phyloP scores from a whole-genome alignment of 2,329 filamentous ascomycete species.

The Pseudocercospora musae region DNA sequence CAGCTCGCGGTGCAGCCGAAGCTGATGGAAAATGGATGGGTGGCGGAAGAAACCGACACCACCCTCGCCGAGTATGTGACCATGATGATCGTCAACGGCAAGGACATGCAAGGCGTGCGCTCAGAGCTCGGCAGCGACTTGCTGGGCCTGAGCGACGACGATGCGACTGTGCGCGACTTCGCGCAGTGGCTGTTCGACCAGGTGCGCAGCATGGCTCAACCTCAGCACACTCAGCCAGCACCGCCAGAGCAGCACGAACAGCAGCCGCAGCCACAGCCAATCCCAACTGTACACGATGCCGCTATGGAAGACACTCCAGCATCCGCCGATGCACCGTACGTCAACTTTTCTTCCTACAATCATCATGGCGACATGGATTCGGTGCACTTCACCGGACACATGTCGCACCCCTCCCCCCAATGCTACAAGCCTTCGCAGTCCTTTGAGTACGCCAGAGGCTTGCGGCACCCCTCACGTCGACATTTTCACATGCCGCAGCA shows the following conservation, averaged over 20 bases:
- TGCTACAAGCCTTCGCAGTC: constrained; percentile 2
- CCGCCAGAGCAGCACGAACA: constrained; percentile 20
- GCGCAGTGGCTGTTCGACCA: constrained; percentile 92
- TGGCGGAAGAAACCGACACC: constrained; percentile 73
- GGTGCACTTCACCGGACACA: constrained; percentile 1
- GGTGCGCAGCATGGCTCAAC: constrained; percentile 62
- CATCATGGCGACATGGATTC: neutral
- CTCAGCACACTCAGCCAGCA: constrained; percentile 25
- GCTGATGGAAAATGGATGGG: constrained; percentile 89
- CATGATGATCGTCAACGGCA: constrained; percentile 94
- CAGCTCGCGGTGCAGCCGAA: constrained; percentile 83
- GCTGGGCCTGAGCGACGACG: constrained; percentile 75
- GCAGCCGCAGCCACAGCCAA: constrained; percentile 12
- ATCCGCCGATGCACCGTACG: constrained; percentile 44
- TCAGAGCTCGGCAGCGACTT: constrained; percentile 84
- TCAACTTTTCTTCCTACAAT: constrained; percentile 16
- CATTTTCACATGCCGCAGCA: constrained; percentile 7
- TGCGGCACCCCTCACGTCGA: neutral
- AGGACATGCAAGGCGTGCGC: constrained; percentile 85
- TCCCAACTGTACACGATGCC: constrained; percentile 53
- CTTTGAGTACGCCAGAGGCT: constrained; percentile 2
- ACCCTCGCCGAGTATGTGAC: constrained; percentile 94
- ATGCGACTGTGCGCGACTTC: constrained; percentile 78
- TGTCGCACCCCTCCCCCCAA: neutral
- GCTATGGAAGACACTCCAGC: constrained; percentile 63